Conservation (phyloP, 768 basidiomycete species). For the Auricularia heimuer region DNA sequence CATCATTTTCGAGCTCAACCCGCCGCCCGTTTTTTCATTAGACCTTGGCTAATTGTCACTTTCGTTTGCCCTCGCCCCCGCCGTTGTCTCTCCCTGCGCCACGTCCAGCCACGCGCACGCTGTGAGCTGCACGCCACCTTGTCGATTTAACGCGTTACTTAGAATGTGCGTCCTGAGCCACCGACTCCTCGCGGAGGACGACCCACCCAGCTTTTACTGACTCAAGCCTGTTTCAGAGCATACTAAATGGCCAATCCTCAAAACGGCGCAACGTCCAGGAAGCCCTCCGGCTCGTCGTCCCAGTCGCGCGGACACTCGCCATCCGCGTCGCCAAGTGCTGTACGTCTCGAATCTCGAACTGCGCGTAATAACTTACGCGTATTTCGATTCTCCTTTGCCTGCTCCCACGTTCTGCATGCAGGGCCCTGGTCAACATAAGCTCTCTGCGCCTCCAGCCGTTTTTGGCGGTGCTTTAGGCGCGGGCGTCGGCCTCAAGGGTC, state of each 20-base stretch:
- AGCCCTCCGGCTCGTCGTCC: slow-evolving; percentile 61
- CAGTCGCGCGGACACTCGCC: slow-evolving; percentile 58
- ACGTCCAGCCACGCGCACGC: not conserved
- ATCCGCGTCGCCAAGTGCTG: slow-evolving; percentile 47
- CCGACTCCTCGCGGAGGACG: slow-evolving; percentile 5
- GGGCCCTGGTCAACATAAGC: slow-evolving; percentile 37
- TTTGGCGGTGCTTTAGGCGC: slow-evolving; percentile 43
- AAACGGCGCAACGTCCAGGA: slow-evolving; percentile 42
- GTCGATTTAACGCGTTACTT: slow-evolving; percentile 24
- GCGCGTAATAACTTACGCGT: not conserved
- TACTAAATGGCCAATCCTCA: slow-evolving; percentile 18
- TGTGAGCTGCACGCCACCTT: not conserved
- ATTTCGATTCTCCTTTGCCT: not conserved
- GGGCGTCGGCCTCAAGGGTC: slow-evolving; percentile 37
- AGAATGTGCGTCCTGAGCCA: slow-evolving; percentile 19
- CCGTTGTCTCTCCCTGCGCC: not conserved
- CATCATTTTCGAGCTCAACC: not conserved
- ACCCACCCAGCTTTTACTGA: slow-evolving; percentile 10
- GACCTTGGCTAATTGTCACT: not conserved
- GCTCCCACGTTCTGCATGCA: slow-evolving; percentile 13
- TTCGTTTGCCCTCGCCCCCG: not conserved
- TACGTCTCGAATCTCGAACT: slow-evolving; percentile 21
- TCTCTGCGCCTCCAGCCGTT: slow-evolving; percentile 33
- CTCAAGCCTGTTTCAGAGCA: slow-evolving; percentile 19
- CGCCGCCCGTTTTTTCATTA: not conserved